These are phyloP conservation scores for Fraxinus anomala DNA, from an alignment of 257 asterid genomes.

Conservation along the genomic window DNA sequence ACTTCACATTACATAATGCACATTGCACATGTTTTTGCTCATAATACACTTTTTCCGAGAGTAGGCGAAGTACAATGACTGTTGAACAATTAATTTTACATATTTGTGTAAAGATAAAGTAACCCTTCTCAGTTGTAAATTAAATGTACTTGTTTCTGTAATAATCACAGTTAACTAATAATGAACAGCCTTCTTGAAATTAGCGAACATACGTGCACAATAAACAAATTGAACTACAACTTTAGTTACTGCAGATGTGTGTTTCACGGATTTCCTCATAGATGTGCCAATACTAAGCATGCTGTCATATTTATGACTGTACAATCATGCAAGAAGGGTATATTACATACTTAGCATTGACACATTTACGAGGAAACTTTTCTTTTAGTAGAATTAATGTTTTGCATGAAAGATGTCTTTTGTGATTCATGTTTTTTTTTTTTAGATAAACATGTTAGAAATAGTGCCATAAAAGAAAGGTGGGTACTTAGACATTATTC, in stretches of 20 bases:
- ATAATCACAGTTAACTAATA: not conserved
- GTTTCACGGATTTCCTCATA: not conserved
- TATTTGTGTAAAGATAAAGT: not conserved
- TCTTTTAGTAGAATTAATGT: not conserved
- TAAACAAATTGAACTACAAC: not conserved
- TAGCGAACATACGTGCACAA: not conserved
- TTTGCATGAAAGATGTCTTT: not conserved
- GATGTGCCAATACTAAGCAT: not conserved
- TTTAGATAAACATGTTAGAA: not conserved
- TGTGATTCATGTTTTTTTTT: not conserved
- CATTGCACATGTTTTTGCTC: no score
- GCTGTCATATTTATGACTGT: not conserved
- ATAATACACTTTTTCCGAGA: not conserved
- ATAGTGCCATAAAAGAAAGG: not conserved
- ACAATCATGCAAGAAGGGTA: not conserved
- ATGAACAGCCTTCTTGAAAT: not conserved
- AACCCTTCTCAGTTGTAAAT: not conserved
- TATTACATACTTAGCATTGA: no score
- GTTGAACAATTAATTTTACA: not conserved
- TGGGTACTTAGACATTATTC: not conserved
- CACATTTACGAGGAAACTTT: no score
- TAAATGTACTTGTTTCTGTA: not conserved
- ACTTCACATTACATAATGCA: not conserved
- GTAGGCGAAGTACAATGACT: not conserved
- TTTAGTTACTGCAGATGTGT: not conserved